These are phyloP conservation scores for Tylopilus sp. DNA, from an alignment of 1,284 basidiomycete species.

Conservation along the genomic window DNA sequence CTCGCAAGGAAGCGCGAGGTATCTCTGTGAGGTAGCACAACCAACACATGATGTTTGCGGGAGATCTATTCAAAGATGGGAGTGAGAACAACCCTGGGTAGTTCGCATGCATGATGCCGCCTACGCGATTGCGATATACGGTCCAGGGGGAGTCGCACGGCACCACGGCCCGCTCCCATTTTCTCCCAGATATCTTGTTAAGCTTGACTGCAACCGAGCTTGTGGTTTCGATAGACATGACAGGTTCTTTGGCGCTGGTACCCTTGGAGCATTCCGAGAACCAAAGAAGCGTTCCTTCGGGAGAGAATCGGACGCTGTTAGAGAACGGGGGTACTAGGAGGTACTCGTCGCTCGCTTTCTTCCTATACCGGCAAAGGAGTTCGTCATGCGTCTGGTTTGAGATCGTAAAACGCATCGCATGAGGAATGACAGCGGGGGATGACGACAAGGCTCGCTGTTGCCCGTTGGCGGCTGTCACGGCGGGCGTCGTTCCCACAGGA, in stretches of 20 bases:
- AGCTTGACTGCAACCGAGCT: slow-evolving; percentile 27
- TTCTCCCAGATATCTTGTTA: slow-evolving; percentile 27
- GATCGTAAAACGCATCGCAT: slow-evolving; percentile 41
- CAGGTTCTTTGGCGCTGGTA: slow-evolving; percentile 11
- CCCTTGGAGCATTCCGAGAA: slow-evolving; percentile 14
- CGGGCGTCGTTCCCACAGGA: not conserved
- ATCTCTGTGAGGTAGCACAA: slow-evolving; percentile 56
- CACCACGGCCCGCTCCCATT: slow-evolving; percentile 45
- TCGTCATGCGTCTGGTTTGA: slow-evolving; percentile 44
- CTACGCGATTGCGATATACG: slow-evolving; percentile 51
- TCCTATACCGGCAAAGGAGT: slow-evolving; percentile 28
- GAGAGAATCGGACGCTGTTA: slow-evolving; percentile 24
- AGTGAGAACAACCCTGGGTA: slow-evolving; percentile 9
- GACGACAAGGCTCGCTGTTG: not conserved
- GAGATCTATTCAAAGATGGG: slow-evolving; percentile 32
- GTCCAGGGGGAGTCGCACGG: slow-evolving; percentile 51
- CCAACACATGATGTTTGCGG: slow-evolving; percentile 41
- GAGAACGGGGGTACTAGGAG: slow-evolving; percentile 27
- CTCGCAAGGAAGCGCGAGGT: slow-evolving; percentile 59
- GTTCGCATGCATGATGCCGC: slow-evolving; percentile 13
- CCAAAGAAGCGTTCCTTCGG: slow-evolving; percentile 9
- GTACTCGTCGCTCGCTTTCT: slow-evolving; percentile 4
- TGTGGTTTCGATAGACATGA: slow-evolving; percentile 11
- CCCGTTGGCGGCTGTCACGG: not conserved
- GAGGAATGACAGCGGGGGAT: too few species aligned